A percentile compares a stretch with the other conserved stretches of the same genome.
These are phyloP conservation scores for Microstegium vimineum DNA, from an alignment of 176 grass and related monocot genomes.

Conservation along the genomic window DNA sequence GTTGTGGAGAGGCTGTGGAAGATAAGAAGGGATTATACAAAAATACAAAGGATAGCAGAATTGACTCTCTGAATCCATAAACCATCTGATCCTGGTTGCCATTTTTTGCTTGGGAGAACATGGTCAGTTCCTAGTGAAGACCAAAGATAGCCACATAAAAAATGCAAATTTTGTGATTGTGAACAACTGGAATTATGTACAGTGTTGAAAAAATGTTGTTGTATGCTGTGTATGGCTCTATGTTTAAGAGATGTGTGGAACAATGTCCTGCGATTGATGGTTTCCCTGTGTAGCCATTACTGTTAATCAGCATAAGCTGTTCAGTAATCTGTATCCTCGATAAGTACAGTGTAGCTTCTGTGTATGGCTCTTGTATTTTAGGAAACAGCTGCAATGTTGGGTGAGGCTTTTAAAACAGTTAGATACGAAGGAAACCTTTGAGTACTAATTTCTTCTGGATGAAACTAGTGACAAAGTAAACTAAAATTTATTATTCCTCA, in stretches of 20 bases:
- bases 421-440: not conserved
- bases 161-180: slow-evolving; percentile 3
- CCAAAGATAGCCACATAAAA: slow-evolving; percentile 6
- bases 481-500: not conserved
- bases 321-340: not conserved
- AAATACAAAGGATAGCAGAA: slow-evolving; percentile 38
- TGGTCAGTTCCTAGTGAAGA: not conserved
- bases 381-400: not conserved
- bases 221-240: slow-evolving; percentile 19
- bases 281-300: slow-evolving; percentile 1
- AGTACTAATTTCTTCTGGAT: not conserved
- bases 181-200: slow-evolving; percentile 23
- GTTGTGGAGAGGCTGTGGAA: slow-evolving; percentile 75
- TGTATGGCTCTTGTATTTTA: not conserved
- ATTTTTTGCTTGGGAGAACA: slow-evolving; percentile 8
- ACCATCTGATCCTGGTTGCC: slow-evolving; percentile 7
- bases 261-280: not conserved
- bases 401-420: not conserved
- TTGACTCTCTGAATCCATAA: slow-evolving; percentile 20
- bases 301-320: not conserved
- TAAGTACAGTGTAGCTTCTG: not conserved
- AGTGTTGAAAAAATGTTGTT: not conserved
- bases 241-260: slow-evolving; percentile 18
- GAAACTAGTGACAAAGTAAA: not conserved
- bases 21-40: slow-evolving; percentile 64